phyloP scores from a whole-genome alignment of 768 basidiomycete species.

The Lenzites betulinus region DNA sequence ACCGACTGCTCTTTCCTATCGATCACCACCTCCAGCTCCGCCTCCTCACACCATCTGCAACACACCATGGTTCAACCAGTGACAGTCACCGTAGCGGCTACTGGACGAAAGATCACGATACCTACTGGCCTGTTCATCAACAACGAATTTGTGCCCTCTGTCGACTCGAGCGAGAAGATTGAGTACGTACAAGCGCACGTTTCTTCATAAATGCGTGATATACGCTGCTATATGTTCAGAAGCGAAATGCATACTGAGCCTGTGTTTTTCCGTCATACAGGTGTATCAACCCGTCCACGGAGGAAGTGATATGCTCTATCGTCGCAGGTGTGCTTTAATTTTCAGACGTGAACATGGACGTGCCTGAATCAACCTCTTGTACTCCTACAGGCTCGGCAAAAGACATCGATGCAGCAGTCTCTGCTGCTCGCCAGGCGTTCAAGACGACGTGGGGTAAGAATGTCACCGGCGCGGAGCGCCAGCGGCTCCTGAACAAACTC shows the following conservation, averaged over 20 bases:
- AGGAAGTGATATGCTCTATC: slow-evolving; percentile 69
- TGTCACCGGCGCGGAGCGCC: slow-evolving; percentile 79
- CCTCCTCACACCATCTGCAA: not conserved
- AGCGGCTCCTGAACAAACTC: slow-evolving; percentile 79
- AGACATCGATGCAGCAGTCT: slow-evolving; percentile 84
- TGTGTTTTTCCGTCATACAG: slow-evolving; percentile 39
- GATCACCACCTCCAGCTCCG: slow-evolving; percentile 3
- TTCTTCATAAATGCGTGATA: too few species aligned
- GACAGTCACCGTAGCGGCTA: slow-evolving; percentile 30
- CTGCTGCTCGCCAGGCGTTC: slow-evolving; percentile 81
- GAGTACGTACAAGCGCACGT: slow-evolving; percentile 46
- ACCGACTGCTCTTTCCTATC: slow-evolving; percentile 1
- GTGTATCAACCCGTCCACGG: slow-evolving; percentile 81
- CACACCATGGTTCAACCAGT: slow-evolving; percentile 26
- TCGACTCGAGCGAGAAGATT: slow-evolving; percentile 65
- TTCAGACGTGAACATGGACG: not conserved
- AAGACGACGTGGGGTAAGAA: slow-evolving; percentile 89
- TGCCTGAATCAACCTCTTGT: not conserved
- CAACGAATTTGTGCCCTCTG: slow-evolving; percentile 80
- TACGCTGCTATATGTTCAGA: too few species aligned
- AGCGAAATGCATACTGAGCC: slow-evolving; percentile 10
- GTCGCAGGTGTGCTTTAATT: slow-evolving; percentile 42
- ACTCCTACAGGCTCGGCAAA: slow-evolving; percentile 59
- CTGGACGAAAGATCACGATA: slow-evolving; percentile 49
- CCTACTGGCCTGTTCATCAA: slow-evolving; percentile 91